These are phyloP conservation scores for Xerocomellus dryophilus DNA, from an alignment of 768 basidiomycete species.

Conservation along the genomic window DNA sequence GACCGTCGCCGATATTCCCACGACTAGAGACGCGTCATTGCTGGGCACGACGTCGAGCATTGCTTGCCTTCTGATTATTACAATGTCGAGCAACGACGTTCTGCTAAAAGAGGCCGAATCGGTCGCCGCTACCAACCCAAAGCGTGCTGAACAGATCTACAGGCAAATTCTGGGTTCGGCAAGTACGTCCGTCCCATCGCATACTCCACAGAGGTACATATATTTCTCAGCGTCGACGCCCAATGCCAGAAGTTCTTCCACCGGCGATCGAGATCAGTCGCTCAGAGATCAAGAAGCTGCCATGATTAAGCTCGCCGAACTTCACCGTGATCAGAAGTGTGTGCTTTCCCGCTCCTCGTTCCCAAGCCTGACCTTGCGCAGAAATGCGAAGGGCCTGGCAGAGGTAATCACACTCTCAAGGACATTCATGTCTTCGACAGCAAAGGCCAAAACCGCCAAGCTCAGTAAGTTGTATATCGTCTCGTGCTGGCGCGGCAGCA, in stretches of 20 bases:
- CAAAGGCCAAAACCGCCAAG: constrained; percentile 96
- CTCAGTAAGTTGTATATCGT: constrained; percentile 53
- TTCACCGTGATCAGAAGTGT: constrained; percentile 83
- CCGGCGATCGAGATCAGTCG: constrained; percentile 49
- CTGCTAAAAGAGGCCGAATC: constrained; percentile 50
- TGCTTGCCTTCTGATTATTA: not conserved
- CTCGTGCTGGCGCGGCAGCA: not conserved
- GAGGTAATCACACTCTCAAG: constrained; percentile 82
- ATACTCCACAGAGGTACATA: not conserved
- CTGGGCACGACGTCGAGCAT: not conserved
- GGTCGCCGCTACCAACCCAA: constrained; percentile 44
- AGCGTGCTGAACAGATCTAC: constrained; percentile 71
- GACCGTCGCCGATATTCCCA: constrained; percentile 22
- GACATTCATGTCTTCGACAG: constrained; percentile 87
- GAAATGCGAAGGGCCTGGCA: constrained; percentile 82
- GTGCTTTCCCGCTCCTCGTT: constrained; percentile 21
- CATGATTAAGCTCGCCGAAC: constrained; percentile 78
- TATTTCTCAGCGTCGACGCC: constrained; percentile 27
- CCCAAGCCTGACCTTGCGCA: constrained; percentile 30
- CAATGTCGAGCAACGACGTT: constrained; percentile 26
- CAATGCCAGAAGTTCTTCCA: constrained; percentile 31
- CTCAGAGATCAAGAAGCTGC: constrained; percentile 83
- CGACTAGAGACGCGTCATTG: constrained; percentile 26
- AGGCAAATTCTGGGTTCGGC: constrained; percentile 56
- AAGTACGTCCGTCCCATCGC: constrained; percentile 23